Base-by-base conservation (phyloP, 2,329 filamentous ascomycete genomes). In the Arthrobotrys entomopaga region DNA sequence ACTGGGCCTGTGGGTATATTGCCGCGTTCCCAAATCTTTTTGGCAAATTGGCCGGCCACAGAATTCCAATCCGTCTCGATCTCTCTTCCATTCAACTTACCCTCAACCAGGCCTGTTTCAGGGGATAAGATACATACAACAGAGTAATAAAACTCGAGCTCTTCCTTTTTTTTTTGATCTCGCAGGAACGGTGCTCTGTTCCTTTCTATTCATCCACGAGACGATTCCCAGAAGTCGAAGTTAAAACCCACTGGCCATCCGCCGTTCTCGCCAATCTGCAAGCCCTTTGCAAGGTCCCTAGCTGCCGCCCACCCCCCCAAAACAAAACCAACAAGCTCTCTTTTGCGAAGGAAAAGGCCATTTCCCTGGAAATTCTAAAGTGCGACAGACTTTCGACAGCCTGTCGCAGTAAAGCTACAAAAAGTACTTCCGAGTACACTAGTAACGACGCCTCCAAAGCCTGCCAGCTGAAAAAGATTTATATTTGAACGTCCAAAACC, bases 241-340 rank as follows among this genome's bases (percentile, higher is more conserved):
- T 15, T 11, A 63, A 52, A 70, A 63, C 29, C 48, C 65, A 63
- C 59, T 29, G 7, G 16, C 52, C 50, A 43, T 65, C 52, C 43
- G 61, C 53, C 38, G 67, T 72, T 64, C 53, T 72, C 67, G 67
- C 67, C 67, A 72, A 72, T 72, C 67, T 65, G 67, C 67, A 65
- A 65, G 66, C 52, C 13, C 19, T 59, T 71, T 48, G 60, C 59
- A 65, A 65, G 58, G 58, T 59, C 52, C 67, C 67, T 59, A 34
- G 67, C 13, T 46, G 29, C n/a, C 60, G 59, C 52, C 67, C 38
- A 65, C n/a, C n/a, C n/a, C n/a, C n/a, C n/a, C n/a, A n/a, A n/a
- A n/a, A n/a, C n/a, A 40, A 59, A 40, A 38, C 29, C 57, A 20
- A 22, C 24, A 52, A 59, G 57, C 46, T 72, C 67, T 60, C 67